Percentiles rank a stretch among this genome's conserved stretches.
Conservation (phyloP, 495 filamentous ascomycete genomes). For the Annulohypoxylon stygium region DNA sequence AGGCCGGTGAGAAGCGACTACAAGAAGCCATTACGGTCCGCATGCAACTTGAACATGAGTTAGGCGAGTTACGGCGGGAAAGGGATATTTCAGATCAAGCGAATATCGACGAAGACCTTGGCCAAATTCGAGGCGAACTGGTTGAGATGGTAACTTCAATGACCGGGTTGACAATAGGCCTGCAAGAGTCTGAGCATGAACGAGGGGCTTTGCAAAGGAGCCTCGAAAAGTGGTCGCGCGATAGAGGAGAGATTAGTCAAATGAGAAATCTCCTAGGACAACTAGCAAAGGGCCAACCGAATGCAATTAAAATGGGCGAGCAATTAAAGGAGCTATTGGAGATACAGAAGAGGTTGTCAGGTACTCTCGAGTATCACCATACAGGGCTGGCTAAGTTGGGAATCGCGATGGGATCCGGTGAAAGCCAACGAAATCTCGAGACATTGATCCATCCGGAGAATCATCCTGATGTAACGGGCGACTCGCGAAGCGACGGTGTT, state of each 20-base stretch:
- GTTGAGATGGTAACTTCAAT: slow-evolving; percentile 17
- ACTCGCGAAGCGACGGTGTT: background rate
- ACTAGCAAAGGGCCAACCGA: slow-evolving; percentile 38
- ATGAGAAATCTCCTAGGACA: slow-evolving; percentile 43
- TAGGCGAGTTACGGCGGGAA: slow-evolving; percentile 32
- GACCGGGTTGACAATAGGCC: slow-evolving; percentile 18
- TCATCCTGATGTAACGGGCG: background rate
- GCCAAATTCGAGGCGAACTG: slow-evolving; percentile 32
- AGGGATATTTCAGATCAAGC: slow-evolving; percentile 15
- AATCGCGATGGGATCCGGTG: background rate
- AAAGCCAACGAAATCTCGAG: background rate
- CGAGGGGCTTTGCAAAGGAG: slow-evolving; percentile 31
- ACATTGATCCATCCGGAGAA: background rate
- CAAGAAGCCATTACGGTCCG: slow-evolving; percentile 34
- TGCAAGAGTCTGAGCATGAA: slow-evolving; percentile 34
- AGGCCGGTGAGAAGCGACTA: slow-evolving; percentile 33
- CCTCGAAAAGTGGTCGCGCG: slow-evolving; percentile 46
- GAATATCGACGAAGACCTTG: slow-evolving; percentile 33
- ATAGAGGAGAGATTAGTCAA: slow-evolving; percentile 42
- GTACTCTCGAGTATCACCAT: slow-evolving; percentile 42
- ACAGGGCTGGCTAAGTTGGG: slow-evolving; percentile 16
- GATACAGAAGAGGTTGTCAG: slow-evolving; percentile 43
- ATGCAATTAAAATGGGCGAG: slow-evolving; percentile 33
- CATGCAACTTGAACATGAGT: slow-evolving; percentile 41
- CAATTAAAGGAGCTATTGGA: slow-evolving; percentile 39